Evolutionary conservation across 306 rosid species (phyloP).

Genomic region (Corylus americana): DNA sequence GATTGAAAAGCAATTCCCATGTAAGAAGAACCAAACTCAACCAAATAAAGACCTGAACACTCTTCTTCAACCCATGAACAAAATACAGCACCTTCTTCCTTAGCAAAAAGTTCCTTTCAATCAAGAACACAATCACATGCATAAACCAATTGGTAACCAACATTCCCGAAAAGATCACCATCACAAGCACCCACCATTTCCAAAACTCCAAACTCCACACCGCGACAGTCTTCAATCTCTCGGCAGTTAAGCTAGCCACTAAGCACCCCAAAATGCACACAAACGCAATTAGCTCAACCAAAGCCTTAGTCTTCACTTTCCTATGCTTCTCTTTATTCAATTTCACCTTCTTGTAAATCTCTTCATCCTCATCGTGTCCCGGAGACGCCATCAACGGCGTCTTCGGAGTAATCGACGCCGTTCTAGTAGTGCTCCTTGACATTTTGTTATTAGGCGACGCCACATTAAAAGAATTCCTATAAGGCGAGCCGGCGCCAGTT

Average conservation of each 20-base stretch:
- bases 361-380: constrained; percentile 62
- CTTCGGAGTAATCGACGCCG: constrained; percentile 46
- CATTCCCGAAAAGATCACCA: constrained; percentile 80
- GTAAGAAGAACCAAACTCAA: constrained; percentile 62
- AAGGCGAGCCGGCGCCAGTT: constrained; percentile 45
- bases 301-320: constrained; percentile 41
- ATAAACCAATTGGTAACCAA: constrained; percentile 75
- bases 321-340: constrained; percentile 49
- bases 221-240: constrained; percentile 15
- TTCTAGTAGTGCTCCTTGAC: constrained; percentile 28
- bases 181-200: constrained; percentile 82
- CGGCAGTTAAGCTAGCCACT: constrained; percentile 55
- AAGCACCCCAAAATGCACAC: constrained; percentile 47
- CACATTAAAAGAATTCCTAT: constrained; percentile 39
- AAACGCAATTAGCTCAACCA: constrained; percentile 50
- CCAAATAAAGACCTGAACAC: constrained; percentile 76
- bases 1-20: constrained; percentile 64
- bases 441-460: constrained; percentile 54
- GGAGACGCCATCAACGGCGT: constrained; percentile 43
- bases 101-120: constrained; percentile 78
- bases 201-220: constrained; percentile 71
- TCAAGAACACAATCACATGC: constrained; percentile 67
- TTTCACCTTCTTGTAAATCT: constrained; percentile 56
- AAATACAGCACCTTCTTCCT: constrained; percentile 83
- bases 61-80: constrained; percentile 90